These are phyloP conservation scores for Basipetospora sp. DNA, from an alignment of 2,329 filamentous ascomycete species.

Conservation along the genomic window DNA sequence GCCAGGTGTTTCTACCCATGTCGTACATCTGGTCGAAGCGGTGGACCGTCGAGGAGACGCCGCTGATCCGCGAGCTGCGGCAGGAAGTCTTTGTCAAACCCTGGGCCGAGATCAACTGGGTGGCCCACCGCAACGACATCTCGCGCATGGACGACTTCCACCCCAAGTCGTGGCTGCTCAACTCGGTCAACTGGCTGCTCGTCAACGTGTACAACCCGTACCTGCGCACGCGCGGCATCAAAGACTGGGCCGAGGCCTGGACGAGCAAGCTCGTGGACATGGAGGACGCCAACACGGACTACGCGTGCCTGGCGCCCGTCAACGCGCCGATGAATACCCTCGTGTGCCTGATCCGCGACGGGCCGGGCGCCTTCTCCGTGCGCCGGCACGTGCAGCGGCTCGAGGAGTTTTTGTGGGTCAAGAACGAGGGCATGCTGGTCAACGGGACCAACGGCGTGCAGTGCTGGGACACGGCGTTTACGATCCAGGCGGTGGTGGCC, in stretches of 20 bases:
- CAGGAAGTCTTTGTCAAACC: constrained; percentile 72
- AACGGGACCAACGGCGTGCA: constrained; percentile 98
- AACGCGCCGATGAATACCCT: constrained; percentile 85
- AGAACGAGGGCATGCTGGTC: constrained; percentile 78
- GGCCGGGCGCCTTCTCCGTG: constrained; percentile 57
- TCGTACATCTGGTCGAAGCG: constrained; percentile 73
- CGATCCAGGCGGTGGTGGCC: constrained; percentile 68
- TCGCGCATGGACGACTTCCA: constrained; percentile 74
- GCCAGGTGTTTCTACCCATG: constrained; percentile 92
- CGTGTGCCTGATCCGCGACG: constrained; percentile 70
- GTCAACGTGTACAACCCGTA: constrained; percentile 70
- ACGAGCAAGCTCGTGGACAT: constrained; percentile 70
- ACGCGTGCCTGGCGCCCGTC: constrained; percentile 72
- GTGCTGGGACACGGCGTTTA: constrained; percentile 87
- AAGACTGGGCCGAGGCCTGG: constrained; percentile 63
- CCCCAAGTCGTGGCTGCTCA: constrained; percentile 75
- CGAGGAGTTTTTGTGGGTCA: constrained; percentile 82
- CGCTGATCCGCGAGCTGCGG: constrained; percentile 56
- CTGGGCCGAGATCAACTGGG: constrained; percentile 66
- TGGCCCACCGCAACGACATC: constrained; percentile 67
- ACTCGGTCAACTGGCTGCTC: constrained; percentile 61
- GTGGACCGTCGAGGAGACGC: constrained; percentile 63
- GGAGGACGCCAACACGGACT: constrained; percentile 88
- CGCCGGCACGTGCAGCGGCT: constrained; percentile 65
- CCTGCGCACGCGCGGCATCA: constrained; percentile 51